Base-by-base conservation (phyloP, 345 rosid genomes). In the Limnanthes douglasii region DNA sequence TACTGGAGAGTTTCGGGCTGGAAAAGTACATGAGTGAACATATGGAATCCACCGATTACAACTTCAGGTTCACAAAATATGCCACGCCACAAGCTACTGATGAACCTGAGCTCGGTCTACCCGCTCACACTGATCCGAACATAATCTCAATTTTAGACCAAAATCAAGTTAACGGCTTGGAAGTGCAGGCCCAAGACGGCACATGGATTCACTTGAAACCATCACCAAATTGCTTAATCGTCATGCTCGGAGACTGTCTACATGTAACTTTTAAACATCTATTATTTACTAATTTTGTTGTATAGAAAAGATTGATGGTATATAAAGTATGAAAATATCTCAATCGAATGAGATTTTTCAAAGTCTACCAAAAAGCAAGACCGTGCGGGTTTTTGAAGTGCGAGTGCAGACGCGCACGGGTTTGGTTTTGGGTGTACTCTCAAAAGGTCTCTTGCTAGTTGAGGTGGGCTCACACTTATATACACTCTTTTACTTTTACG, bases 171-270 rank as follows among this genome's bases (percentile, higher is more conserved):
- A 56, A 57, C 46, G 88, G 75, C 18, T 53, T 76, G 26, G 68
- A 76, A 57, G 54, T 73, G 0, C 43, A 58, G 31, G 54, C 59
- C 1, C 61, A 61, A 40, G 69, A 48, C 16, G 78, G 75, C 0
- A 37, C 18, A 8, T 53, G 62, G 75, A 61, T 73, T 34, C 16
- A 37, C 1, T 66, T 73, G 7, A 65, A 63, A 8, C 61, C 57
- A 16, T 46, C 66, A 16, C 73, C 66, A 6, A 34, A 58, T 7
- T 70, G 73, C 10, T 73, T 73, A 35, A 34, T 76, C 1, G 66
- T 70, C 37, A 37, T 73, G 15, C 69, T 70, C 1, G 88, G 88
- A 3, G 94, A 73, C 24, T 43, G 59, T 68, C 27, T 35, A 66
- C 45, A 48, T 59, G 69, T 86, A 44, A 11, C 37, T 48, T 25